Conservation (phyloP, 2,329 filamentous ascomycete species). For the Exutisphaerella laricina region DNA sequence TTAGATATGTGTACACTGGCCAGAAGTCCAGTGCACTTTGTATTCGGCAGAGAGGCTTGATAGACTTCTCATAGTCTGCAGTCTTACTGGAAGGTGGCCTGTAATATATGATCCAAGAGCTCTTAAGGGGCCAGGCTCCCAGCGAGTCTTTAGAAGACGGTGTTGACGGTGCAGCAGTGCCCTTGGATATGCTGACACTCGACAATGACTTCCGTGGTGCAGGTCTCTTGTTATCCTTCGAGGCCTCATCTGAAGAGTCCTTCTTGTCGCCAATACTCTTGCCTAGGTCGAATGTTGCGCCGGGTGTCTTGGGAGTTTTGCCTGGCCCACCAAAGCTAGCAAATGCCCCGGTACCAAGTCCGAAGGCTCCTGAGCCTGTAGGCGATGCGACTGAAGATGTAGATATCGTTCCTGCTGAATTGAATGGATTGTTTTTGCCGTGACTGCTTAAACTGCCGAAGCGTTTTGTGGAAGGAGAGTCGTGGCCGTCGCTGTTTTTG, state of each 20-base stretch:
- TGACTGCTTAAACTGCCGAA: slow-evolving; percentile 67
- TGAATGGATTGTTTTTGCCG: slow-evolving; percentile 73
- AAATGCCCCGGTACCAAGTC: slow-evolving; percentile 89
- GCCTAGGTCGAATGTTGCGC: slow-evolving; percentile 72
- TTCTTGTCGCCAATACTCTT: slow-evolving; percentile 59
- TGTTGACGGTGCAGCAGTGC: slow-evolving; percentile 9
- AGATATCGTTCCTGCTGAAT: slow-evolving; percentile 64
- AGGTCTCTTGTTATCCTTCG: slow-evolving; percentile 22
- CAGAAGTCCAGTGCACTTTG: slow-evolving; percentile 86
- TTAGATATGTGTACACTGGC: slow-evolving; percentile 80
- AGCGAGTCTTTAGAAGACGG: slow-evolving; percentile 34
- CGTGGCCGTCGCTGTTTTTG: slow-evolving; percentile 49
- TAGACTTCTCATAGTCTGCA: slow-evolving; percentile 96
- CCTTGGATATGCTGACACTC: slow-evolving; percentile 14
- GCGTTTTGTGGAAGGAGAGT: slow-evolving; percentile 56
- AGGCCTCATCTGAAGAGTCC: slow-evolving; percentile 45
- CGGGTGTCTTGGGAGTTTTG: slow-evolving; percentile 75
- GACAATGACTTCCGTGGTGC: slow-evolving; percentile 26
- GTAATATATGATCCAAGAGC: slow-evolving; percentile 96
- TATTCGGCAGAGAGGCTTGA: slow-evolving; percentile 78
- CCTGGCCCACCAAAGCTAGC: slow-evolving; percentile 67
- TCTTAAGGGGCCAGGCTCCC: slow-evolving; percentile 57
- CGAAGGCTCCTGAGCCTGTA: slow-evolving; percentile 72
- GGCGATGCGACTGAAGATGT: slow-evolving; percentile 64
- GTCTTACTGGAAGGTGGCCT: slow-evolving; percentile 94